These are phyloP conservation scores for Podospora conica DNA, from an alignment of 495 filamentous ascomycete species.

Conservation along the genomic window DNA sequence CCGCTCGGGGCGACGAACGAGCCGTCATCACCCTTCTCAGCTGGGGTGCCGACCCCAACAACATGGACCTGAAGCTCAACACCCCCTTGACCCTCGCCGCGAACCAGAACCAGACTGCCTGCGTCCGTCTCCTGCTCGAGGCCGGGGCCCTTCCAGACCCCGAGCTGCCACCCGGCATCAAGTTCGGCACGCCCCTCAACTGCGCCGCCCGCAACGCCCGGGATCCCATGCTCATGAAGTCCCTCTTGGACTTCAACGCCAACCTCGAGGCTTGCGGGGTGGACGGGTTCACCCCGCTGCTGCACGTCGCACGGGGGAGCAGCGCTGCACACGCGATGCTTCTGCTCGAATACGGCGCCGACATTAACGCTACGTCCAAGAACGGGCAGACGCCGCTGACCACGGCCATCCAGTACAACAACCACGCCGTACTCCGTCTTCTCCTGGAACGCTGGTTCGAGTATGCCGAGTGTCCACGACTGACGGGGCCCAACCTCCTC, in stretches of 20 bases:
- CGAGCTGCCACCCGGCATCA: neutral
- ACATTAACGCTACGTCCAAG: constrained; percentile 13
- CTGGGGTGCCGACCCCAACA: constrained; percentile 14
- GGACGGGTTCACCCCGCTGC: constrained; percentile 7
- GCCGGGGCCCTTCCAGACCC: constrained; percentile 13
- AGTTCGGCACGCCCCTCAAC: constrained; percentile 13
- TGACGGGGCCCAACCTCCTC: neutral
- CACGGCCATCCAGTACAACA: constrained; percentile 15
- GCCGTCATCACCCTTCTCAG: constrained; percentile 8
- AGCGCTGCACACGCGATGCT: constrained; percentile 7
- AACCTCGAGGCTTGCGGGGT: constrained; percentile 5
- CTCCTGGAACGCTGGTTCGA: constrained; percentile 3
- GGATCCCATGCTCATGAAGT: constrained; percentile 8
- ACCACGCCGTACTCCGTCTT: constrained; percentile 3
- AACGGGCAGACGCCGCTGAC: constrained; percentile 13
- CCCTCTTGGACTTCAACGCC: constrained; percentile 11
- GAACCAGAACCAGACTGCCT: constrained; percentile 9
- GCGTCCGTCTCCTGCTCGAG: constrained; percentile 9
- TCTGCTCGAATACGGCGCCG: constrained; percentile 13
- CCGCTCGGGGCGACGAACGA: neutral
- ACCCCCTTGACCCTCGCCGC: neutral
- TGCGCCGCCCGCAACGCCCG: constrained; percentile 11
- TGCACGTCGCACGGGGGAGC: constrained; percentile 9
- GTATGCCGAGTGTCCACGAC: neutral
- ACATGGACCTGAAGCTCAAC: constrained; percentile 1